Conservation (phyloP, 306 rosid genomes). For the Rosa chinensis region DNA sequence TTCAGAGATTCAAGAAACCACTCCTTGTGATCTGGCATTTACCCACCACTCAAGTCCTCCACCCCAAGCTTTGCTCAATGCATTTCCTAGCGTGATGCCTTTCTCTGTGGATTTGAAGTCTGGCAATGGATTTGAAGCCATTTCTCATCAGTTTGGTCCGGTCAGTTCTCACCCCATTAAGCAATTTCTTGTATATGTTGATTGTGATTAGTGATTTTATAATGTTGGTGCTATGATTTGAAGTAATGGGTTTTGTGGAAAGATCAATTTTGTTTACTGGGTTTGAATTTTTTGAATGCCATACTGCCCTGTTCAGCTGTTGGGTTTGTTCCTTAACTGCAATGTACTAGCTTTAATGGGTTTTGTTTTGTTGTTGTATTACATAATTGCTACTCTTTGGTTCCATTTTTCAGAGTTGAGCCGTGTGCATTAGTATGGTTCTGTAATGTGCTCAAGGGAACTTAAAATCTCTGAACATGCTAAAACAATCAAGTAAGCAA, state of each 20-base stretch:
- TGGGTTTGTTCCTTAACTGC: background rate
- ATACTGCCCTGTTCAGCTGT: background rate
- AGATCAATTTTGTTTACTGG: background rate
- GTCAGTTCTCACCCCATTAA: conserved; percentile 34
- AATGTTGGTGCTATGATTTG: conserved; percentile 1
- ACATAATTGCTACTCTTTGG: background rate
- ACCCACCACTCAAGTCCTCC: conserved; percentile 61
- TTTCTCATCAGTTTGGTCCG: conserved; percentile 66
- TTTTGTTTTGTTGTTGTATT: background rate
- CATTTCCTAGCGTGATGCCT: conserved; percentile 47
- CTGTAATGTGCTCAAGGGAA: background rate
- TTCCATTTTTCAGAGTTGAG: background rate
- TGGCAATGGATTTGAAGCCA: conserved; percentile 70
- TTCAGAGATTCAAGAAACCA: conserved; percentile 27
- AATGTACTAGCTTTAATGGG: background rate
- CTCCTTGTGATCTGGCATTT: conserved; percentile 59
- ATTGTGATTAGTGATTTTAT: conserved; percentile 23
- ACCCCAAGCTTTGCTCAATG: conserved; percentile 47
- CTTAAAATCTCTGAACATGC: background rate
- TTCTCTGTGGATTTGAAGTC: conserved; percentile 76
- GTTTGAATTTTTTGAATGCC: background rate
- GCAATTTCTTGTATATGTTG: background rate
- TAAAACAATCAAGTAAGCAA: background rate
- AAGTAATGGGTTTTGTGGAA: background rate
- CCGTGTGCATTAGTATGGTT: background rate